Conservation (phyloP, 192 early-diverging fungal genomes). For the Entophlyctis helioformis region DNA sequence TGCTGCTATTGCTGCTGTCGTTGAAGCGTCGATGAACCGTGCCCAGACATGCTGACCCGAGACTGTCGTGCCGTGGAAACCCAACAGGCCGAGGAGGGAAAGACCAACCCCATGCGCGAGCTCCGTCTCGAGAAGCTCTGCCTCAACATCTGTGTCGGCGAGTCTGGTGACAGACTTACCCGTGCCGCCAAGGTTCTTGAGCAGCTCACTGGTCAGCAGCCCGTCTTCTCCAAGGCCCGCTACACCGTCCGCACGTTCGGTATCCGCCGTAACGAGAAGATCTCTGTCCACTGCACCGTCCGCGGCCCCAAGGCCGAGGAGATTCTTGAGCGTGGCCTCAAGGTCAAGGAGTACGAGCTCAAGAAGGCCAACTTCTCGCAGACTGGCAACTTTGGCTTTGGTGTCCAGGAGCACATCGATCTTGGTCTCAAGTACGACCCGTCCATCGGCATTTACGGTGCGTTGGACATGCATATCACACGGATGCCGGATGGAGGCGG, state of each 20-base stretch:
- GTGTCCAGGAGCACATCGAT: constrained; percentile 99
- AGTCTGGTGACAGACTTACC: constrained; percentile 98
- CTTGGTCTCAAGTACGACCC: constrained; percentile 99
- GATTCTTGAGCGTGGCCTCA: constrained; percentile 98
- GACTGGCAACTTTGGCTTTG: constrained; percentile 99
- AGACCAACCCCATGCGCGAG: constrained; percentile 89
- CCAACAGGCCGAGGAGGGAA: constrained; percentile 39
- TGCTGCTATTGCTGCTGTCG: no score
- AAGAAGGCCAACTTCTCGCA: constrained; percentile 88
- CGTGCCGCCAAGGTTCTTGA: constrained; percentile 99
- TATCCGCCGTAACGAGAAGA: constrained; percentile 99
- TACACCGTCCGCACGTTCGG: constrained; percentile 99
- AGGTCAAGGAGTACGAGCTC: constrained; percentile 99
- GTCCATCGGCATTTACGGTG: constrained; percentile 89
- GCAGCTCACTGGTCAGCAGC: constrained; percentile 97
- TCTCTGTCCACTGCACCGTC: constrained; percentile 97
- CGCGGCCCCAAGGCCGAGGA: constrained; percentile 91
- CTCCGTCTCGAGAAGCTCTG: constrained; percentile 99
- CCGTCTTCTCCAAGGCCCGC: constrained; percentile 99
- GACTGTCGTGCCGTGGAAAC: no score
- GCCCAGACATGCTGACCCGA: no score
- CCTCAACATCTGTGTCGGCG: constrained; percentile 99
- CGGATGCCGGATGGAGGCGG: no score
- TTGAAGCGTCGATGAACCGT: no score
- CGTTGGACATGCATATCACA: no score